Conservation (phyloP, 164 flowering plant genomes). For the Nymphaea colorata region DNA sequence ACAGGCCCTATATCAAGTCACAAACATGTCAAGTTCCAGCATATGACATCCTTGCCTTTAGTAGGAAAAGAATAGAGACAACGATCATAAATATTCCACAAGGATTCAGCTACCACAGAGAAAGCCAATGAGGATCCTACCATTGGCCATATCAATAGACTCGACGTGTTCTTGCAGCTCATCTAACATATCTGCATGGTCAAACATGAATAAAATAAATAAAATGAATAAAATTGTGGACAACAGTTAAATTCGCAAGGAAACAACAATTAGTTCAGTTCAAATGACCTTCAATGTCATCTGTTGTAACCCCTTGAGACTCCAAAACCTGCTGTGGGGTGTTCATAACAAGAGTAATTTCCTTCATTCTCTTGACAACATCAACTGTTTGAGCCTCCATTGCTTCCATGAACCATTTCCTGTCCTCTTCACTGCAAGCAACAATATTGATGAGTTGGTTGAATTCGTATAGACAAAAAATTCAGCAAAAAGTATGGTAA, state of each 20-base stretch:
- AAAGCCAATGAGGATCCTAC: constrained; percentile 19
- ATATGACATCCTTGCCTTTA: too few species aligned
- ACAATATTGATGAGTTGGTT: too few species aligned
- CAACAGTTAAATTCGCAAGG: too few species aligned
- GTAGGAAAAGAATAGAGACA: too few species aligned
- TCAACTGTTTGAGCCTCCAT: constrained; percentile 70
- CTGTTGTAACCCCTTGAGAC: constrained; percentile 77
- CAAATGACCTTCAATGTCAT: constrained; percentile 67
- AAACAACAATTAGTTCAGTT: too few species aligned
- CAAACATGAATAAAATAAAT: neutral
- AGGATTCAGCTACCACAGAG: too few species aligned
- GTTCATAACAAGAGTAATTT: constrained; percentile 90
- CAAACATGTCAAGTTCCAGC: too few species aligned
- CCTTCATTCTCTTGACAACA: constrained; percentile 85
- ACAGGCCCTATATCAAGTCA: too few species aligned
- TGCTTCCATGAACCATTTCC: constrained; percentile 95
- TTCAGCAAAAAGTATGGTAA: too few species aligned
- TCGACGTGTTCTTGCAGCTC: constrained; percentile 97
- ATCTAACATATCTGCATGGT: constrained; percentile 71
- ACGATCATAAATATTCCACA: too few species aligned
- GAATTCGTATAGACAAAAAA: too few species aligned
- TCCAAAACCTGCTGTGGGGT: constrained; percentile 81
- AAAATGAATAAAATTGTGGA: too few species aligned
- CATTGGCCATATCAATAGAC: constrained; percentile 94
- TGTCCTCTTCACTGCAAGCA: constrained; percentile 68